Evolutionary conservation across 2,329 filamentous ascomycete genomes (phyloP).

Genomic region (Aplosporella prunicola): DNA sequence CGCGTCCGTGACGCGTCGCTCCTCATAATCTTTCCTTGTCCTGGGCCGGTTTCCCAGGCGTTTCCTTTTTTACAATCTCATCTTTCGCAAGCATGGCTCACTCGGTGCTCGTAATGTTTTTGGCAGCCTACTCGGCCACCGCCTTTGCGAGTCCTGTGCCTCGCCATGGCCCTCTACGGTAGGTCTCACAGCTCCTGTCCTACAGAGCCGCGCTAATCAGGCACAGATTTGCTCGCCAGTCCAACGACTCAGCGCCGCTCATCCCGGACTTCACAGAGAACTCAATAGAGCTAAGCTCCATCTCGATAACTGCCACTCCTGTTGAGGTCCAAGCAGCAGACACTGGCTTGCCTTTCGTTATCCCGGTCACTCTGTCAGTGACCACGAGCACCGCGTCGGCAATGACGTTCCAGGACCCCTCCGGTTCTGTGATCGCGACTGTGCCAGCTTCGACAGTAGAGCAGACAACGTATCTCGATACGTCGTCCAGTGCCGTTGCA

Average conservation of each 20-base stretch:
- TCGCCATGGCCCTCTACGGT: conserved; percentile 16
- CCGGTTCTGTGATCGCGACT: conserved; percentile 24
- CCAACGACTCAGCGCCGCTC: too few relatives aligned
- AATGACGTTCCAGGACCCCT: conserved; percentile 24
- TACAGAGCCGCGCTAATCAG: too few relatives aligned
- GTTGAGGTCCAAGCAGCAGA: conserved; percentile 20
- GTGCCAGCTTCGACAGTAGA: conserved; percentile 20
- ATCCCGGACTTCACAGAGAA: too few relatives aligned
- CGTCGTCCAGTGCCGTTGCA: too few relatives aligned
- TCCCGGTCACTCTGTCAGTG: conserved; percentile 23
- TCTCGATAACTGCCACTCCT: neutral
- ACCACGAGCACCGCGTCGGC: conserved; percentile 20
- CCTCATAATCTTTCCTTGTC: conserved; percentile 14
- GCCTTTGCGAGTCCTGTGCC: conserved; percentile 27
- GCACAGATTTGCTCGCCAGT: too few relatives aligned
- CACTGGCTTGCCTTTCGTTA: conserved; percentile 23
- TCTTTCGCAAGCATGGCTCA: conserved; percentile 19
- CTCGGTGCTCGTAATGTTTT: conserved; percentile 27
- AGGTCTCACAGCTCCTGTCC: too few relatives aligned
- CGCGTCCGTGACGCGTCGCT: too few relatives aligned
- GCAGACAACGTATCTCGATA: conserved; percentile 23
- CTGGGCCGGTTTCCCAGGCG: conserved; percentile 15
- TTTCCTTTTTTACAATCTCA: conserved; percentile 17
- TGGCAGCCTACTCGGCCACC: conserved; percentile 25
- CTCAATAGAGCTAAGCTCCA: too few relatives aligned